Percentiles rank a stretch among this genome's conserved stretches.
Evolutionary conservation across 805 yeast species (phyloP).

Genomic region (Candida saitoana): DNA sequence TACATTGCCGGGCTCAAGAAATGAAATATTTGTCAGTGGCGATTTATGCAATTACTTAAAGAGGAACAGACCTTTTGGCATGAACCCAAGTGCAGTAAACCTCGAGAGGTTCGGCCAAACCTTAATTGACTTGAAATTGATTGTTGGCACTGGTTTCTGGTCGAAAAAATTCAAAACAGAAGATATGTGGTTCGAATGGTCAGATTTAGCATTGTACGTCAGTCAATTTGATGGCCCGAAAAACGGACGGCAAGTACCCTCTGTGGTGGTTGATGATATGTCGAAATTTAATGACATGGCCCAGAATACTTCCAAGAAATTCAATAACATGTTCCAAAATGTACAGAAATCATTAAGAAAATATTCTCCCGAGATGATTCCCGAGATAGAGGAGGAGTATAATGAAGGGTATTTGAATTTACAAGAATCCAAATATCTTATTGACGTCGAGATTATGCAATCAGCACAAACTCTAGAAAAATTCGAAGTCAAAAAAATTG

Average conservation of each 20-base stretch:
- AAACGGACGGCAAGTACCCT: neutral
- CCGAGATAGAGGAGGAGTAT: constrained; percentile 27
- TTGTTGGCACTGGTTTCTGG: constrained; percentile 29
- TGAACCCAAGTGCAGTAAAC: constrained; percentile 33
- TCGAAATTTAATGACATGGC: constrained; percentile 18
- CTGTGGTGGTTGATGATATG: neutral
- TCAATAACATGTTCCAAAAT: constrained; percentile 30
- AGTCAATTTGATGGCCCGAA: constrained; percentile 6
- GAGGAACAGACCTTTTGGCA: constrained; percentile 24
- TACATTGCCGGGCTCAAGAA: constrained; percentile 37
- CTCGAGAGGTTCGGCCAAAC: constrained; percentile 40
- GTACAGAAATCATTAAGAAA: constrained; percentile 30
- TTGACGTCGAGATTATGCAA: constrained; percentile 26
- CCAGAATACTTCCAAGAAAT: constrained; percentile 22
- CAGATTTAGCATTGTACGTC: constrained; percentile 25
- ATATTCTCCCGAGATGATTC: constrained; percentile 24
- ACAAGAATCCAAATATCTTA: constrained; percentile 25
- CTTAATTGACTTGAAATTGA: constrained; percentile 30
- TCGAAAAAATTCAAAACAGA: constrained; percentile 36
- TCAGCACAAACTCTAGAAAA: constrained; percentile 22
- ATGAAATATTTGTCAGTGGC: constrained; percentile 38
- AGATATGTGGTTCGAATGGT: constrained; percentile 45
- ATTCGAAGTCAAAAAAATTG: constrained; percentile 34
- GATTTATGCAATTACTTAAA: constrained; percentile 27
- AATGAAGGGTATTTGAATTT: constrained; percentile 31